Evolutionary conservation across 2,329 filamentous ascomycete species (phyloP).

Genomic region (Paecilomyces variotii): DNA sequence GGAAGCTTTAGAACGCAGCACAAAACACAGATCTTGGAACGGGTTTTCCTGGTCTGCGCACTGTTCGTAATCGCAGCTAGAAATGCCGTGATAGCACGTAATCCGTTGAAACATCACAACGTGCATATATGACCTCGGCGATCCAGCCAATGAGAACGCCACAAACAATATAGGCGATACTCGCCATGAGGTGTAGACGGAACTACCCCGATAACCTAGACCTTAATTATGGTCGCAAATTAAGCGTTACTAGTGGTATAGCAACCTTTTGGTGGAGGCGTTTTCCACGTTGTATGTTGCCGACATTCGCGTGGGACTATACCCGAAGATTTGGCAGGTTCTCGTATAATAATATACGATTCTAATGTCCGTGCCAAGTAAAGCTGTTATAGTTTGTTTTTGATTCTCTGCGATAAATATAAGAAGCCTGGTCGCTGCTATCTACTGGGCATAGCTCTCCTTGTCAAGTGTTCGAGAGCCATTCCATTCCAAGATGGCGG

Average conservation of each 20-base stretch:
- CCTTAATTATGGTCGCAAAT: background rate
- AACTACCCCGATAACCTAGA: background rate
- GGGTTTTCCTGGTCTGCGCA: background rate
- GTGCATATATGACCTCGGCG: background rate
- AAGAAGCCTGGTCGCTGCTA: background rate
- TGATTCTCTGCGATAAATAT: background rate
- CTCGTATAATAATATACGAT: background rate
- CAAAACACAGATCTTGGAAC: background rate
- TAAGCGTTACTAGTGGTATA: background rate
- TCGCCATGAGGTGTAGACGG: background rate
- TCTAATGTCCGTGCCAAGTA: too few relatives aligned
- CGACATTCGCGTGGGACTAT: background rate
- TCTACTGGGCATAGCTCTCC: background rate
- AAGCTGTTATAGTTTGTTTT: too few relatives aligned
- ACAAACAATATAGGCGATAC: background rate
- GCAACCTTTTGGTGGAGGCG: background rate
- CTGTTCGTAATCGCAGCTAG: background rate
- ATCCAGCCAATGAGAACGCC: background rate
- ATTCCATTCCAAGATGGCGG: background rate
- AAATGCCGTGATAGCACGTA: background rate
- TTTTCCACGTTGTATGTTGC: background rate
- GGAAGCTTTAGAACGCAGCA: background rate
- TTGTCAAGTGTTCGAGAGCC: background rate
- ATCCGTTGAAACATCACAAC: background rate
- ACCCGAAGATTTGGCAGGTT: background rate